Evolutionary conservation across 2,329 filamentous ascomycete species (phyloP).

Genomic region (Raffaelea ambrosiae): DNA sequence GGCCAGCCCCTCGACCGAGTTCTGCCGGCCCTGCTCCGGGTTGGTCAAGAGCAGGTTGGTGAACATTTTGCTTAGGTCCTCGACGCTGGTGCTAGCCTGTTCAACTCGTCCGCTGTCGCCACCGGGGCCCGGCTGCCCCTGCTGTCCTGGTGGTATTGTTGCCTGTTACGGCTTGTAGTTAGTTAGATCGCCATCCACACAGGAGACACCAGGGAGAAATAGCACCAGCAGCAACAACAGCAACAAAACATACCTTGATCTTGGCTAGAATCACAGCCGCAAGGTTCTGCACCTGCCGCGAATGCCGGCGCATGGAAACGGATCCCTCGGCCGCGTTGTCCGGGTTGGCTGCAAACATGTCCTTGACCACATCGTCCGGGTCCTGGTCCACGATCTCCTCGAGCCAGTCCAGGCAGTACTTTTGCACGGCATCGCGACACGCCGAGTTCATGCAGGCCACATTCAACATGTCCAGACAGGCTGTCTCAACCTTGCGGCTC

Average conservation of each 20-base stretch:
- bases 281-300: slow-evolving; percentile 51
- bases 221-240: neutral
- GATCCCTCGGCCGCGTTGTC: slow-evolving; percentile 53
- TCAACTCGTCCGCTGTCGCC: slow-evolving; percentile 29
- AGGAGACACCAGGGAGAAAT: too few relatives aligned
- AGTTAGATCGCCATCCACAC: slow-evolving; percentile 30
- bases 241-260: slow-evolving; percentile 48
- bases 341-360: slow-evolving; percentile 40
- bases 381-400: slow-evolving; percentile 73
- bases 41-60: slow-evolving; percentile 56
- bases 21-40: slow-evolving; percentile 47
- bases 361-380: slow-evolving; percentile 44
- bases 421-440: slow-evolving; percentile 76
- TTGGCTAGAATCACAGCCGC: slow-evolving; percentile 73
- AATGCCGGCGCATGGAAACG: slow-evolving; percentile 53
- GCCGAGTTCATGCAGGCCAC: slow-evolving; percentile 78
- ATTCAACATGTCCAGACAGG: slow-evolving; percentile 81
- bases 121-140: slow-evolving; percentile 22
- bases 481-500: slow-evolving; percentile 76
- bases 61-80: slow-evolving; percentile 57
- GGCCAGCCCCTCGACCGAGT: slow-evolving; percentile 82
- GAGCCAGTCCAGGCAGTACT: slow-evolving; percentile 81
- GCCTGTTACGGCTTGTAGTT: slow-evolving; percentile 37
- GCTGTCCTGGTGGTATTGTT: slow-evolving; percentile 37
- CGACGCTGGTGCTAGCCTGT: slow-evolving; percentile 50